Evolutionary conservation across 2,329 filamentous ascomycete genomes (phyloP).

Genomic region (Cladorrhinum sp.): DNA sequence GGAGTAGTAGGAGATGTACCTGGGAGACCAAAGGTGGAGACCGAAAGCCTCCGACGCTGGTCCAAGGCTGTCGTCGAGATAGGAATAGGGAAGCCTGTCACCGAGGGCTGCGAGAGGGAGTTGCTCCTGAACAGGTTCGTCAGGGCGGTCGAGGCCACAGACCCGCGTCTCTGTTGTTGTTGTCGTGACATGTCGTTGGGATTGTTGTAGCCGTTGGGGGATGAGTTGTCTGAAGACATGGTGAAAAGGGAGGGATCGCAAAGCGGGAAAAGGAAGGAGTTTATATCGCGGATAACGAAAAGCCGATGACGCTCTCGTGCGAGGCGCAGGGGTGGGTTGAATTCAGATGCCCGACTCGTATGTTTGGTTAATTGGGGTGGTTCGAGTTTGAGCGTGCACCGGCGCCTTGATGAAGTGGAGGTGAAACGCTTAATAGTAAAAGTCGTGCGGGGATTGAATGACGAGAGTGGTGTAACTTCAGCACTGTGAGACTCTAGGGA

Average conservation of each 20-base stretch:
- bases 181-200: constrained; percentile 26
- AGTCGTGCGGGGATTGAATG: constrained; percentile 23
- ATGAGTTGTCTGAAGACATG: constrained; percentile 34
- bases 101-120: constrained; percentile 44
- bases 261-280: neutral
- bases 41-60: constrained; percentile 65
- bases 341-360: constrained; percentile 20
- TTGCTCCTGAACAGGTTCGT: constrained; percentile 59
- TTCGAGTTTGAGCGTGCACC: constrained; percentile 20
- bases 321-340: constrained; percentile 15
- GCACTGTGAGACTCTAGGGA: constrained; percentile 6
- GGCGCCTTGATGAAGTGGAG: constrained; percentile 13
- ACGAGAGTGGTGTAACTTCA: constrained; percentile 20
- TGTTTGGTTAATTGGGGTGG: constrained; percentile 23
- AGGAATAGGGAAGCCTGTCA: constrained; percentile 44
- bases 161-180: constrained; percentile 40
- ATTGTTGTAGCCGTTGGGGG: constrained; percentile 33
- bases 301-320: constrained; percentile 5
- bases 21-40: constrained; percentile 71
- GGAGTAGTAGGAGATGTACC: constrained; percentile 62
- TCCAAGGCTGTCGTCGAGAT: constrained; percentile 47
- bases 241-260: constrained; percentile 13
- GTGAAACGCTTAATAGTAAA: constrained; percentile 26
- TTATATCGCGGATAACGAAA: constrained; percentile 14
- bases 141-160: constrained; percentile 55